These are phyloP conservation scores for Penicillium desertorum DNA, from an alignment of 495 filamentous ascomycete species.

Conservation along the genomic window DNA sequence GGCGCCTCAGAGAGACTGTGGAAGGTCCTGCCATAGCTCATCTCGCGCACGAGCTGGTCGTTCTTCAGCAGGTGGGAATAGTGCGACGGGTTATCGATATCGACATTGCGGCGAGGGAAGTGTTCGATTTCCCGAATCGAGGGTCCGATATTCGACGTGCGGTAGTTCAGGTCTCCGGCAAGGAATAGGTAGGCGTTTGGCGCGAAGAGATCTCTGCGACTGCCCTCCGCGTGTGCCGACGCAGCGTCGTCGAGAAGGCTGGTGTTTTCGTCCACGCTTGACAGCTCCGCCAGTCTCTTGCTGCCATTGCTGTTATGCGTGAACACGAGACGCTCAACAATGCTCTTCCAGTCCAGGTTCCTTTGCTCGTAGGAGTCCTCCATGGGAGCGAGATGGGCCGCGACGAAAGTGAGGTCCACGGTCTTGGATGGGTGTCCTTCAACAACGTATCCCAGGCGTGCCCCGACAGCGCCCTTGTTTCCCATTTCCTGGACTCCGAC, in stretches of 20 bases:
- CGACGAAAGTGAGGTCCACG: conserved; percentile 74
- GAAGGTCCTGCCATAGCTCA: conserved; percentile 59
- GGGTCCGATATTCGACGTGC: conserved; percentile 65
- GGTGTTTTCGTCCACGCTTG: conserved; percentile 39
- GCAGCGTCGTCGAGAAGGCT: conserved; percentile 40
- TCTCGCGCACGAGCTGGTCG: conserved; percentile 79
- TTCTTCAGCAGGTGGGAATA: conserved; percentile 61
- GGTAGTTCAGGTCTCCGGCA: conserved; percentile 93
- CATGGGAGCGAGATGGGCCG: conserved; percentile 86
- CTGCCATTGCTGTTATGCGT: conserved; percentile 18
- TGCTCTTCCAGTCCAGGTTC: conserved; percentile 82
- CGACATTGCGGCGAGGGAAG: conserved; percentile 61
- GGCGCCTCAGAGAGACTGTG: conserved; percentile 74
- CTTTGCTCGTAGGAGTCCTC: conserved; percentile 68
- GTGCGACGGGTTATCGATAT: conserved; percentile 49
- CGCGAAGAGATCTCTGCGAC: conserved; percentile 60
- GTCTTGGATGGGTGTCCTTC: conserved; percentile 33
- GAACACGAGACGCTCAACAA: conserved; percentile 79
- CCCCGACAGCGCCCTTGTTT: conserved; percentile 89
- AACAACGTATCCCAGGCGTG: conserved; percentile 60
- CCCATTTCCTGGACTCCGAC: conserved; percentile 84
- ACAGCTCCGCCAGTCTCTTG: conserved; percentile 7
- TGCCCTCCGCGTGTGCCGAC: conserved; percentile 20
- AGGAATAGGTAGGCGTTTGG: conserved; percentile 78
- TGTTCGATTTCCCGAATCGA: conserved; percentile 44